These are phyloP conservation scores for Pseudohalonectria lignicola DNA, from an alignment of 2,329 filamentous ascomycete species.

Conservation along the genomic window DNA sequence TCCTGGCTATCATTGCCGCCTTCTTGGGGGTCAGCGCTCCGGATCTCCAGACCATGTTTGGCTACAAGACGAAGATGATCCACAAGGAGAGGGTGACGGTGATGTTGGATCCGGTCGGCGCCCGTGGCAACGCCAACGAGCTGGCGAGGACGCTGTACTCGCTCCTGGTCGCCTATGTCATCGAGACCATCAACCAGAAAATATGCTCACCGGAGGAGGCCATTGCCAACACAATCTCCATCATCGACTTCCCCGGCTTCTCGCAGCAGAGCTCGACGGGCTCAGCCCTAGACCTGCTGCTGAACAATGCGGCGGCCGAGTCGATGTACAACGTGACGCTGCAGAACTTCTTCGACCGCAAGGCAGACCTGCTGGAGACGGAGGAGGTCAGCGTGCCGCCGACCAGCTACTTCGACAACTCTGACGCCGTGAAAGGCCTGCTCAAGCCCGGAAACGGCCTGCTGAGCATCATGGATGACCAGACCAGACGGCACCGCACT, in stretches of 20 bases:
- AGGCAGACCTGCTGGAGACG: constrained; percentile 84
- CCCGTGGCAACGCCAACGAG: constrained; percentile 85
- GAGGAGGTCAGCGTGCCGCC: constrained; percentile 86
- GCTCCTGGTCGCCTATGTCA: constrained; percentile 83
- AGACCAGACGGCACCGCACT: constrained; percentile 78
- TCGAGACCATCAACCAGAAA: constrained; percentile 84
- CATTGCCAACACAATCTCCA: constrained; percentile 85
- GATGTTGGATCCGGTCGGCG: constrained; percentile 88
- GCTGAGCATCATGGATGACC: constrained; percentile 89
- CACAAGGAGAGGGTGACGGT: constrained; percentile 96
- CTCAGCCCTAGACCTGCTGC: constrained; percentile 79
- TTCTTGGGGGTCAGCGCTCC: constrained; percentile 78
- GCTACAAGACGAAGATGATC: constrained; percentile 95
- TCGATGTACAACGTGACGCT: constrained; percentile 86
- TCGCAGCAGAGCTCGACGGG: constrained; percentile 73
- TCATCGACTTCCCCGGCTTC: constrained; percentile 96
- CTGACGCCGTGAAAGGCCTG: constrained; percentile 82
- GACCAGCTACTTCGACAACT: constrained; percentile 97
- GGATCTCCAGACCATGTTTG: constrained; percentile 78
- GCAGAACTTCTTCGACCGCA: constrained; percentile 91
- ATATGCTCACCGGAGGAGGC: constrained; percentile 80
- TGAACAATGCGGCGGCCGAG: constrained; percentile 91
- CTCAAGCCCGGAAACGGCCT: constrained; percentile 89
- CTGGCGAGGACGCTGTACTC: constrained; percentile 89
- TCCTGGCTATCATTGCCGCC: constrained; percentile 75